Evolutionary conservation across 257 asterid genomes (phyloP).

Genomic region (Rhazya stricta): DNA sequence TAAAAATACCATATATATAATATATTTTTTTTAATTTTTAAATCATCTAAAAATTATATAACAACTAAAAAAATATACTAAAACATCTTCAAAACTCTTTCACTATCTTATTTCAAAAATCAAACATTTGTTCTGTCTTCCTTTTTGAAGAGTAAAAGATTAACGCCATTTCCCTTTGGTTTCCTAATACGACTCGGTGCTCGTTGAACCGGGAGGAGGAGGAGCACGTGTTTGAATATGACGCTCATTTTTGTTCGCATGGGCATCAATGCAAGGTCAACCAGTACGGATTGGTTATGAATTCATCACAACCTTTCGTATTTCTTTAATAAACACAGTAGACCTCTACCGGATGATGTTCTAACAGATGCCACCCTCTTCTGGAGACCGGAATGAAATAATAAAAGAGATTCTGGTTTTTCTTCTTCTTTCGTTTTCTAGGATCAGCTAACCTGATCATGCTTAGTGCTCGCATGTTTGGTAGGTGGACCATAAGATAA

Average conservation of each 20-base stretch:
- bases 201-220: not conserved
- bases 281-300: not conserved
- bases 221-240: not conserved
- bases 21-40: too few relatives aligned
- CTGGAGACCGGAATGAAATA: not conserved
- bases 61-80: too few relatives aligned
- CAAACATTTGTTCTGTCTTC: too few relatives aligned
- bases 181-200: too few relatives aligned
- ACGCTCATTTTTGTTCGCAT: not conserved
- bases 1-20: too few relatives aligned
- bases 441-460: not conserved
- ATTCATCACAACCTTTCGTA: not conserved
- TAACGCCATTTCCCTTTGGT: too few relatives aligned
- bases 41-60: too few relatives aligned
- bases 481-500: not conserved
- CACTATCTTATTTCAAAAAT: too few relatives aligned
- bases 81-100: too few relatives aligned
- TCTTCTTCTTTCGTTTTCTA: not conserved
- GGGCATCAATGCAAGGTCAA: not conserved
- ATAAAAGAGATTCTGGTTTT: not conserved
- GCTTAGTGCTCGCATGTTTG: constrained; percentile 4
- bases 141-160: too few relatives aligned
- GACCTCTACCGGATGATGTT: too few relatives aligned
- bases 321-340: not conserved
- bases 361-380: constrained; percentile 5